Percentiles rank a stretch among this genome's conserved stretches.
These are phyloP conservation scores for Candida suzukii DNA, from an alignment of 805 yeast genomes.

Conservation along the genomic window DNA sequence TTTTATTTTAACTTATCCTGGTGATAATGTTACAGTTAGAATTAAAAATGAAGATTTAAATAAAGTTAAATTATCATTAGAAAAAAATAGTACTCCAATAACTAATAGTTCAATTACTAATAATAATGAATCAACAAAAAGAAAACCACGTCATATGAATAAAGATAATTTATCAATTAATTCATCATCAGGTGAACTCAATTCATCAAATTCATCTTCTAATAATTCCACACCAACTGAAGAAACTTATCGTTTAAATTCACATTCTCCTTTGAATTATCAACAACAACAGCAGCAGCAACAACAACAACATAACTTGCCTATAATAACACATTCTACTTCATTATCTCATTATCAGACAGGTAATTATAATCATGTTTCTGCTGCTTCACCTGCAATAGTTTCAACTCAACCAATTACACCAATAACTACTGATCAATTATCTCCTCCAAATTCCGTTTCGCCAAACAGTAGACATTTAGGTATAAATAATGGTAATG, in stretches of 20 bases:
- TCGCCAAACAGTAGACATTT: conserved; percentile 1
- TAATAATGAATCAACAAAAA: no score
- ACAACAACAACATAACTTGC: not conserved
- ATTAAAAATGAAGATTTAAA: conserved; percentile 15
- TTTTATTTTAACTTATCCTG: conserved; percentile 25
- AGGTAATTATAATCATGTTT: no score
- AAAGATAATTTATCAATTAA: not conserved
- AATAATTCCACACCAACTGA: conserved; percentile 1
- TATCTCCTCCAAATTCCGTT: conserved; percentile 10
- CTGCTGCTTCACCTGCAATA: not conserved
- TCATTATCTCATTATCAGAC: not conserved
- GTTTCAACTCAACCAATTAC: conserved; percentile 4
- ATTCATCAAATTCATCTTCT: not conserved
- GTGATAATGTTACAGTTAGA: conserved; percentile 24
- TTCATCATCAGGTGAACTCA: not conserved
- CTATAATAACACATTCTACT: not conserved
- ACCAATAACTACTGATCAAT: conserved; percentile 6
- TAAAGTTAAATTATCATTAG: not conserved
- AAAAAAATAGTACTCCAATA: not conserved
- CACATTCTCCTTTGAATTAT: not conserved
- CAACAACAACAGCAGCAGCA: conserved; percentile 1
- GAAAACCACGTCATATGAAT: no score
- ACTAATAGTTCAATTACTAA: no score
- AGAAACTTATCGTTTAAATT: not conserved
- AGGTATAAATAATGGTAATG: not conserved